Percentiles rank a stretch among this genome's conserved stretches.
These are phyloP conservation scores for Leptosphaerulina australis DNA, from an alignment of 2,329 filamentous ascomycete species.

Conservation along the genomic window DNA sequence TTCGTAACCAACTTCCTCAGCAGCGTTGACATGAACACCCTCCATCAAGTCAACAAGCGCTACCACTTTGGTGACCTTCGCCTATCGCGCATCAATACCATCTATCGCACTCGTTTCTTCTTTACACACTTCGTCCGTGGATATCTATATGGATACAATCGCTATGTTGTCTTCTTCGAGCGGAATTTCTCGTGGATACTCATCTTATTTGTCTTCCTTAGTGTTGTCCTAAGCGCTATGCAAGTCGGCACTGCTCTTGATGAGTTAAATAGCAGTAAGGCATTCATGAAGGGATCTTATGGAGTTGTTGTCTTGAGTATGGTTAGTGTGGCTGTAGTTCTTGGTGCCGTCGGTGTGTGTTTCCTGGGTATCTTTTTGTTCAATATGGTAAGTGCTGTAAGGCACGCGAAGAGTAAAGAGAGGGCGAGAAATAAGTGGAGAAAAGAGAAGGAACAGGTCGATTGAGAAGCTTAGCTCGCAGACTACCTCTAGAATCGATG, in stretches of 20 bases:
- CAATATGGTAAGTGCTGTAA: constrained; percentile 47
- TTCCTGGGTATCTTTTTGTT: constrained; percentile 45
- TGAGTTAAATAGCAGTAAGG: constrained; percentile 28
- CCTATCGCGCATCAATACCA: constrained; percentile 44
- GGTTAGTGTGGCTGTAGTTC: constrained; percentile 36
- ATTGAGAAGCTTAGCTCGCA: too few species aligned
- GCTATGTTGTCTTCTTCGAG: constrained; percentile 49
- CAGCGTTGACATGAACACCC: constrained; percentile 38
- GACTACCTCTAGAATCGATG: too few species aligned
- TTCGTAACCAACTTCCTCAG: constrained; percentile 37
- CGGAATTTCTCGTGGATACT: constrained; percentile 48
- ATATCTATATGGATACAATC: constrained; percentile 49
- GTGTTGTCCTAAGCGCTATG: constrained; percentile 47
- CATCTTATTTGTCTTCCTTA: constrained; percentile 48
- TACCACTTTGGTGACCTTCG: constrained; percentile 47
- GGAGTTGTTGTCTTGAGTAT: constrained; percentile 48
- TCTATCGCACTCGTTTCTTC: constrained; percentile 43
- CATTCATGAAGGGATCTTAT: constrained; percentile 37
- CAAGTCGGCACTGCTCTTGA: constrained; percentile 43
- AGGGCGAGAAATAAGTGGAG: constrained; percentile 30
- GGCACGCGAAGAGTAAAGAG: constrained; percentile 46
- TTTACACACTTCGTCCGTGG: constrained; percentile 46
- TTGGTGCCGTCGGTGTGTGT: constrained; percentile 31
- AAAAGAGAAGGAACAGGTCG: constrained; percentile 5
- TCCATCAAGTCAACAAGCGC: constrained; percentile 46